Conservation (phyloP, 2,329 filamentous ascomycete species). For the Sarocladium brachiariae region DNA sequence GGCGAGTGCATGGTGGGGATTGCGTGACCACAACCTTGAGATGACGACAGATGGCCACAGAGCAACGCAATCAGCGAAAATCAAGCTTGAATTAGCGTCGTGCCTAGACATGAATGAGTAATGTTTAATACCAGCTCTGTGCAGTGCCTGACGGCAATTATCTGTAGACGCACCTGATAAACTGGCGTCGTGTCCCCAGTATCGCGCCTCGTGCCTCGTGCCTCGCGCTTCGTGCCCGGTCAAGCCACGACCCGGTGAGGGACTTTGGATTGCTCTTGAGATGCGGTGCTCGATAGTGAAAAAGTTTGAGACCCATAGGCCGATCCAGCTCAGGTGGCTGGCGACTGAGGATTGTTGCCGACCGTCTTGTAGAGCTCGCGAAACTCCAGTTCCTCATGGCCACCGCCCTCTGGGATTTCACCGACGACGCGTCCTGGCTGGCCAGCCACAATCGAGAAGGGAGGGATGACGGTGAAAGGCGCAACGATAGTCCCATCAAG, state of each 20-base stretch:
- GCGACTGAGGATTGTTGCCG: conserved; percentile 45
- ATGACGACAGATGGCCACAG: conserved; percentile 7
- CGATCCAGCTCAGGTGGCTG: conserved; percentile 15
- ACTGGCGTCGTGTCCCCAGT: too few relatives aligned
- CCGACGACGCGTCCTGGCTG: conserved; percentile 73
- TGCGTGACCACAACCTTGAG: conserved; percentile 3
- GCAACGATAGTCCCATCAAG: conserved; percentile 80
- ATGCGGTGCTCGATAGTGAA: too few relatives aligned
- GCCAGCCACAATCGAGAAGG: conserved; percentile 86
- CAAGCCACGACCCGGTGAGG: too few relatives aligned
- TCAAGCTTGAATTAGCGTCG: not conserved
- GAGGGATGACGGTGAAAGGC: conserved; percentile 83
- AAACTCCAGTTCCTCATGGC: conserved; percentile 55
- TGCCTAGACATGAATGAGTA: too few relatives aligned
- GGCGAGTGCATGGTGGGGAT: not conserved
- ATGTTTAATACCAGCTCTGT: too few relatives aligned
- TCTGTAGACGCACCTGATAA: not conserved
- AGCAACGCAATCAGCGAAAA: not conserved
- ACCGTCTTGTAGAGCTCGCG: conserved; percentile 58
- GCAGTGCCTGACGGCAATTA: too few relatives aligned
- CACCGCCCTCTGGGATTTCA: conserved; percentile 66
- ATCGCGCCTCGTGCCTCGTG: too few relatives aligned
- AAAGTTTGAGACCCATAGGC: too few relatives aligned
- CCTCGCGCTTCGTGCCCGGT: too few relatives aligned
- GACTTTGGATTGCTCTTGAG: too few relatives aligned